phyloP scores from a whole-genome alignment of 78 protist species.

The Dictyostelium firmibasis region DNA sequence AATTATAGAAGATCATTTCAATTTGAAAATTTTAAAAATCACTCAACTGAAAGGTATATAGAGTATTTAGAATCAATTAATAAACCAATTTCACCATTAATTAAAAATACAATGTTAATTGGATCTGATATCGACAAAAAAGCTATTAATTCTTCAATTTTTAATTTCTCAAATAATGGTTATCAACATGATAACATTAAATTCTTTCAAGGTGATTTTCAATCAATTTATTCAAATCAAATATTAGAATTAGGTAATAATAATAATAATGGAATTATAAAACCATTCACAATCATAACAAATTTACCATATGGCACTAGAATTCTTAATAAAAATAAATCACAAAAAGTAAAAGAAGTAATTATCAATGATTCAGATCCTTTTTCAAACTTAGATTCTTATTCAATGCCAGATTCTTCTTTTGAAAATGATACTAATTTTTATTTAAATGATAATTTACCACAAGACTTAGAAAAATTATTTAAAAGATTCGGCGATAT shows the following conservation, averaged over 20 bases:
- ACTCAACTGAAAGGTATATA: background rate
- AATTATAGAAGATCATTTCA: background rate
- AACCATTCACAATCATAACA: constrained; percentile 33
- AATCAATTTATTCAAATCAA: background rate
- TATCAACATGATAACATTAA: background rate
- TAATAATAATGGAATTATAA: background rate
- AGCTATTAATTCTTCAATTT: constrained; percentile 20
- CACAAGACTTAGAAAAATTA: background rate
- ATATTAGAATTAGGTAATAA: background rate
- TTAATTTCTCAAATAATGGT: constrained; percentile 8
- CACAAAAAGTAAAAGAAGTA: background rate
- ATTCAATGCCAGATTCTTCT: too few relatives aligned
- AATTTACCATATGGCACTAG: constrained; percentile 65
- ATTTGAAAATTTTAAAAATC: background rate
- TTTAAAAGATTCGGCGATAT: constrained; percentile 45
- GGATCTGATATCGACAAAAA: constrained; percentile 52
- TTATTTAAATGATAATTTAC: background rate
- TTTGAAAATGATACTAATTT: background rate
- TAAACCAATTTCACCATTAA: background rate
- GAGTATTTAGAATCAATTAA: background rate
- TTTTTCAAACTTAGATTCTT: too few relatives aligned
- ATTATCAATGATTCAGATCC: too few relatives aligned
- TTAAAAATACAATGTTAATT: background rate
- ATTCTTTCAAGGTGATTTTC: constrained; percentile 17
- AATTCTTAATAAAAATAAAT: background rate